Conservation (phyloP, 108 stramenopile genomes). For the Pseudonitzschia multiseries region DNA sequence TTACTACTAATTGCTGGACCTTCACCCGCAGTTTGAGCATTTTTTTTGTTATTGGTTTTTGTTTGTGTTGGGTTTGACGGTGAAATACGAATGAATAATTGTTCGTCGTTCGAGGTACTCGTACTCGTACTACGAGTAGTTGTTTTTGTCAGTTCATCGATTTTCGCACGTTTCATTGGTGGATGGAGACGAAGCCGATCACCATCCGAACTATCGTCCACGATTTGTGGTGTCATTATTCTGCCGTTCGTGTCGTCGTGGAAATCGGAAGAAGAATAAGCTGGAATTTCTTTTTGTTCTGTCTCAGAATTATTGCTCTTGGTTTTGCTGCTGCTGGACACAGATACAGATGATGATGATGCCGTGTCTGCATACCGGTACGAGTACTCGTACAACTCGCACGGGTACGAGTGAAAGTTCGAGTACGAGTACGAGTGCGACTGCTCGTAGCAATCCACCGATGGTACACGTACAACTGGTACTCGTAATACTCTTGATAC, state of each 20-base stretch:
- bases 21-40: not conserved
- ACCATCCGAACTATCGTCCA: not conserved
- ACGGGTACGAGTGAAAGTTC: too few relatives aligned
- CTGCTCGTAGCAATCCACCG: too few relatives aligned
- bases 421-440: too few relatives aligned
- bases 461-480: too few relatives aligned
- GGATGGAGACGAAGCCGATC: not conserved
- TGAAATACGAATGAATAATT: not conserved
- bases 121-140: too few relatives aligned
- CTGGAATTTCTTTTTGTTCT: constrained; percentile 5
- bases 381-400: too few relatives aligned
- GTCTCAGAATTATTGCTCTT: not conserved
- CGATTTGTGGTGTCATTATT: constrained; percentile 7
- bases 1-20: not conserved
- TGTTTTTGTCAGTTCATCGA: not conserved
- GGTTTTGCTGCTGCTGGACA: too few relatives aligned
- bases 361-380: too few relatives aligned
- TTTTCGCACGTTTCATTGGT: constrained; percentile 5
- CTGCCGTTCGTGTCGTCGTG: not conserved
- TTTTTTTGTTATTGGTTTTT: too few relatives aligned
- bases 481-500: too few relatives aligned
- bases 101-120: too few relatives aligned
- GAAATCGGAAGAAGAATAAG: constrained; percentile 6
- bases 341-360: too few relatives aligned
- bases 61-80: not conserved